A percentile compares a stretch with the other conserved stretches of the same genome.
Evolutionary conservation across 805 yeast species (phyloP).

Genomic region (Pichia exigua): DNA sequence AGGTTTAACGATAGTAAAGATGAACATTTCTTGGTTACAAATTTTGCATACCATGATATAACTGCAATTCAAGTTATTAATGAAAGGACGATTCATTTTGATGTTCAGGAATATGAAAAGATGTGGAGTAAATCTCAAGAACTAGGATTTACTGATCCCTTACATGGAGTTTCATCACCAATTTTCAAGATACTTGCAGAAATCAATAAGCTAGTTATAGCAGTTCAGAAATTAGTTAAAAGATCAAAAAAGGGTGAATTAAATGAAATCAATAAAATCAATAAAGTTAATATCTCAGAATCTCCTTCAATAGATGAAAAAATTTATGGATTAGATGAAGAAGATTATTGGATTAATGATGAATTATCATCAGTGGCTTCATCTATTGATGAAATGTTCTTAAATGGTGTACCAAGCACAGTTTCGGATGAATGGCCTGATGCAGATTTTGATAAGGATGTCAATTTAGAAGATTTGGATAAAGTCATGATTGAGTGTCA

Average conservation of each 20-base stretch:
- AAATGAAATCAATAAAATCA: conserved; percentile 6
- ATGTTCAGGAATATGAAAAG: conserved; percentile 49
- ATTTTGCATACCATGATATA: conserved; percentile 76
- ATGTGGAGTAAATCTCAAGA: conserved; percentile 35
- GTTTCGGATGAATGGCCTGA: conserved; percentile 12
- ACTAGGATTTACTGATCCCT: conserved; percentile 50
- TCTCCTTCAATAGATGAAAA: conserved; percentile 4
- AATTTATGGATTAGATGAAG: conserved; percentile 6
- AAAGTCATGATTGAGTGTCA: conserved; percentile 29
- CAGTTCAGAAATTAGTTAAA: conserved; percentile 34
- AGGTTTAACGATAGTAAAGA: conserved; percentile 45
- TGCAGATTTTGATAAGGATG: conserved; percentile 15
- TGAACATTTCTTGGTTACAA: conserved; percentile 65
- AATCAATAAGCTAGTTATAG: conserved; percentile 52
- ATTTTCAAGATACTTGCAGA: conserved; percentile 62
- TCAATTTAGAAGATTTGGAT: conserved; percentile 29
- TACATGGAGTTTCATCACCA: conserved; percentile 65
- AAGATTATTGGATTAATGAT: conserved; percentile 4
- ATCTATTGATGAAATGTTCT: conserved; percentile 9
- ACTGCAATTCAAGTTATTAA: conserved; percentile 52
- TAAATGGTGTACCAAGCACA: conserved; percentile 3
- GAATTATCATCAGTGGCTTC: conserved; percentile 15
- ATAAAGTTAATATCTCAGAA: not conserved
- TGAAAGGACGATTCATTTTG: conserved; percentile 59
- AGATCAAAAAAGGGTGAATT: conserved; percentile 14